Conservation (phyloP, 768 basidiomycete genomes). For the Tricholoma furcatifolium region DNA sequence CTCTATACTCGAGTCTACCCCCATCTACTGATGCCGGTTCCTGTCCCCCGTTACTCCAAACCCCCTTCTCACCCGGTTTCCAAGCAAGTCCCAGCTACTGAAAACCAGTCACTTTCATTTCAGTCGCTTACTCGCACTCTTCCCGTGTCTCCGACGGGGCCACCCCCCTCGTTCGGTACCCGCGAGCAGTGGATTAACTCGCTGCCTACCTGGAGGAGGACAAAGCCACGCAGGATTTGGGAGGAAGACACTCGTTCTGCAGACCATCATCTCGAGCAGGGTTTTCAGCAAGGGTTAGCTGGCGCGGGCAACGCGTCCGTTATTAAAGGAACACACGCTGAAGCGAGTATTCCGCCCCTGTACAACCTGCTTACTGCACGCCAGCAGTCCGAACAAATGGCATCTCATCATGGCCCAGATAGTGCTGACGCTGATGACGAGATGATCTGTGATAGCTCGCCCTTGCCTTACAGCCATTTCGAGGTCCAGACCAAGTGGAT, state of each 20-base stretch:
- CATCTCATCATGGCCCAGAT: conserved; percentile 16
- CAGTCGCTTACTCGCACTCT: conserved; percentile 56
- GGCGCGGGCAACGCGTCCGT: conserved; percentile 73
- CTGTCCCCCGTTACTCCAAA: conserved; percentile 64
- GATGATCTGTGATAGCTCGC: conserved; percentile 38
- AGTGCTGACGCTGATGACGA: conserved; percentile 40
- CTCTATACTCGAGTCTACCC: conserved; percentile 39
- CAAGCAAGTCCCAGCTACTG: conserved; percentile 53
- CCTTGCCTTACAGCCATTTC: conserved; percentile 31
- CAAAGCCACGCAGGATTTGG: conserved; percentile 66
- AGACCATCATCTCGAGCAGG: conserved; percentile 38
- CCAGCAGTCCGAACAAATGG: conserved; percentile 18
- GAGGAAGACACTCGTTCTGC: conserved; percentile 46
- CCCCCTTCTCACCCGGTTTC: conserved; percentile 61
- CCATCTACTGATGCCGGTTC: conserved; percentile 81
- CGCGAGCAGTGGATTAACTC: conserved; percentile 76
- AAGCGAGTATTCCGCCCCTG: conserved; percentile 84
- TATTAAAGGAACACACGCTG: conserved; percentile 84
- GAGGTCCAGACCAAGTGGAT: conserved; percentile 39
- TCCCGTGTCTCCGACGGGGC: conserved; percentile 57
- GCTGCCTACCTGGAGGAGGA: conserved; percentile 69
- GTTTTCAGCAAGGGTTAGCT: conserved; percentile 75
- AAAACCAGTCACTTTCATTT: conserved; percentile 44
- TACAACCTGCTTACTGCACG: conserved; percentile 26
- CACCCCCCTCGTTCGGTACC: conserved; percentile 62